A percentile compares a stretch with the other conserved stretches of the same genome.
Conservation (phyloP, 2,329 filamentous ascomycete species). For the Cladosporium sphaerospermum region DNA sequence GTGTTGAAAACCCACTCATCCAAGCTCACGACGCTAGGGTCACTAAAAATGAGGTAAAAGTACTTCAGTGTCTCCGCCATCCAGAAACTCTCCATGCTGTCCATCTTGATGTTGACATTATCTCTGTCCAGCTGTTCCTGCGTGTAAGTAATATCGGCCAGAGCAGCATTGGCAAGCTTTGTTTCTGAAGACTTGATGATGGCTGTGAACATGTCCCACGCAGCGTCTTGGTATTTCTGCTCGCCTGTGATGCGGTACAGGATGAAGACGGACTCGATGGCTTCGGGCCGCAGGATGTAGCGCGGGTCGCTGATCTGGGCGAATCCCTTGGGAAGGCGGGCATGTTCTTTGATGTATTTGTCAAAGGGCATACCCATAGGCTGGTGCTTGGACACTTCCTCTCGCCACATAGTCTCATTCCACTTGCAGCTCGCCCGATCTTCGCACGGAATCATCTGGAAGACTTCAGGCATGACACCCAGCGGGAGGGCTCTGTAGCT, state of each 20-base stretch:
- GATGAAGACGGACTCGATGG: constrained; percentile 57
- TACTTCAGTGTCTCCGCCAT: constrained; percentile 47
- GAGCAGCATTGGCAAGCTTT: constrained; percentile 40
- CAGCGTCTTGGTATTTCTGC: constrained; percentile 38
- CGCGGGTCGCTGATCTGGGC: constrained; percentile 37
- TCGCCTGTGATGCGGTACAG: constrained; percentile 56
- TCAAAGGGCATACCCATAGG: constrained; percentile 23
- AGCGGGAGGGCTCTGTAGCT: constrained; percentile 51
- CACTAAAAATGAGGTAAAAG: constrained; percentile 43
- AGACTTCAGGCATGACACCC: constrained; percentile 58
- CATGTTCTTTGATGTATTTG: constrained; percentile 29
- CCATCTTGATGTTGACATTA: constrained; percentile 25
- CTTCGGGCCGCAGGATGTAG: constrained; percentile 49
- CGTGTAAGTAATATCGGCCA: constrained; percentile 36
- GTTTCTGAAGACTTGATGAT: constrained; percentile 40
- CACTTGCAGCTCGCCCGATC: constrained; percentile 41
- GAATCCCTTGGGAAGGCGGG: constrained; percentile 40
- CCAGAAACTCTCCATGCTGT: constrained; percentile 47
- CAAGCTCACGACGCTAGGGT: constrained; percentile 37
- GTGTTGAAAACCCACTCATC: constrained; percentile 48
- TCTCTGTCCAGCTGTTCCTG: constrained; percentile 31
- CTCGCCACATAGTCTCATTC: constrained; percentile 48
- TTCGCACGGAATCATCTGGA: constrained; percentile 47
- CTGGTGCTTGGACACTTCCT: constrained; percentile 29
- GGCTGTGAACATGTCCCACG: constrained; percentile 47